Base-by-base conservation (phyloP, 768 basidiomycete genomes). In the Tricholoma furcatifolium region DNA sequence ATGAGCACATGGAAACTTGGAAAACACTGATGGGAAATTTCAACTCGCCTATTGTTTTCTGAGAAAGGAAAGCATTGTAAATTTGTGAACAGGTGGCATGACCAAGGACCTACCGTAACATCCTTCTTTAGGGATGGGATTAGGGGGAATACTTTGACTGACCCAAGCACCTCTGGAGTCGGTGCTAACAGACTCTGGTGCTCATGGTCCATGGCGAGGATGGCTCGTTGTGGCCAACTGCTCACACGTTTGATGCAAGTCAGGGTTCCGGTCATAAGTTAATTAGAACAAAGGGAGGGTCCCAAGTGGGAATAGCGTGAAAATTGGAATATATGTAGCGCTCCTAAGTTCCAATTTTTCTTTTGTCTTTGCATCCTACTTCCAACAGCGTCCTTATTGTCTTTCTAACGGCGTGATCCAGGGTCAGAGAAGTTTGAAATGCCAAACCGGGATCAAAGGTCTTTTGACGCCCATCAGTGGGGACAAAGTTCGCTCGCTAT, bases 111-210 rank as follows among this genome's bases (percentile, higher is more conserved):
- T 64, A 90, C 90, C 12, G 74, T 76, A 18, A 87, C 77, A 67
- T 92, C 88, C 51, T 73, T 80, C 64, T 84, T 87, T 40, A 93
- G 62, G 54, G 81, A 77, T 18, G 83, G 83, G 56, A 93, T 88
- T 21, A 91, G 75, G n/a, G 90, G 90, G 66, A 88, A 93, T 32
- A 93, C 90, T 60, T 81, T 83, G 60, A 89, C 75, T 2, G 83
- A 73, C 6, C 81, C 80, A 8, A 89, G 65, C 55, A 74, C 70
- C 45, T 84, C 85, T 41, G 76, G 73, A 1, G 81, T 76, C 5
- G 85, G 84, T 12, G 81, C 80, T 9, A 84, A 67, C 62, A 80
- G 59, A 49, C 62, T 56, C 55, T 71, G 74, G 46, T 71, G 67
- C 62, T 80, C 78, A 53, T 67, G 63, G 65, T 54, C 53, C 55